Evolutionary conservation across 495 filamentous ascomycete genomes (phyloP), one percentile per base, ranked within the genome.

Genomic region (Amniculicola lignicola): DNA sequence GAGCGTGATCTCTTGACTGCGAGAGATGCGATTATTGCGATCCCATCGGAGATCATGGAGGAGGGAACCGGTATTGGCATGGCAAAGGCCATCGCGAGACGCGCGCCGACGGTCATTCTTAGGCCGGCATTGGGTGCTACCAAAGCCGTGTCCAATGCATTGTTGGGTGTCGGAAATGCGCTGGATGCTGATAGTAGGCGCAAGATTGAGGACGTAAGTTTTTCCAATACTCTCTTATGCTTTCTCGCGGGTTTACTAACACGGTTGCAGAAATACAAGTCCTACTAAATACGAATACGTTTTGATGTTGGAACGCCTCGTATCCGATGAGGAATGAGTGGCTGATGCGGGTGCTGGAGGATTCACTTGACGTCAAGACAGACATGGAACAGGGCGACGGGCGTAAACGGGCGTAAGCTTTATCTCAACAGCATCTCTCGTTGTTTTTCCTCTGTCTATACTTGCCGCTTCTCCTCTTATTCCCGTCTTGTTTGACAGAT

Each of bases 161-260:
- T 97, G 58, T 74, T 96, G 70, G 94, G 94, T 18, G 90, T 90
- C n/a, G 91, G 89, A 3, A 99, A 97, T 70, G 82, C 87, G 39
- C 67, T 97, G 62, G 94, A 99, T 72, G 87, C 86, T 29, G 79
- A 82, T 62, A 90, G 95, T 70, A 75, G 84, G 61, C 81, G 87
- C 62, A 81, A 85, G 65, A 82, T 93, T 57, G 92, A 97, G 60
- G 90, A 95, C 76, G 90, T 93, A 74, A 82, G 88, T 74, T 69
- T 35, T 4, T 4, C 18, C n/a, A 22, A 23, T 3, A 22, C 2
- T 15, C n/a, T n/a, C 14, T 59, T 12, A 14, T 23, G 1, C 12
- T 33, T 3, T 31, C 25, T 4, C 12, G 10, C 12, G 28, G 19
- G 22, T 5, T 27, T 38, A 37, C 51, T 61, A 31, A 61, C 19